These are phyloP conservation scores for Piper betle DNA, from an alignment of 164 flowering plant species.

Conservation along the genomic window DNA sequence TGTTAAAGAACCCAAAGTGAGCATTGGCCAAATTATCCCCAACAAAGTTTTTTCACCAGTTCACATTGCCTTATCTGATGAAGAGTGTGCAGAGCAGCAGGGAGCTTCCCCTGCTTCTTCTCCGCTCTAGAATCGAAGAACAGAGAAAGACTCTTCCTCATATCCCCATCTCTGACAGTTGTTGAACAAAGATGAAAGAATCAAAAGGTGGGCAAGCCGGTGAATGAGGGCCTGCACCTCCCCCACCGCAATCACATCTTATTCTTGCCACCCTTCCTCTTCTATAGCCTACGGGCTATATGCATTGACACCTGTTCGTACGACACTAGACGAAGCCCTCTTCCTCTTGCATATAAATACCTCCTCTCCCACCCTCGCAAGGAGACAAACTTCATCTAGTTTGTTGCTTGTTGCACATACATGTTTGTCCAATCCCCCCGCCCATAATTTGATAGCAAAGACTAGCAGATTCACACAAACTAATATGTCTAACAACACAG, in stretches of 20 bases:
- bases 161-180: neutral
- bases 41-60: too few species aligned
- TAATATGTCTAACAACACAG: slow-evolving; percentile 49
- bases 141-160: neutral
- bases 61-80: neutral
- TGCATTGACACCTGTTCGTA: slow-evolving; percentile 19
- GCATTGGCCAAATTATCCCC: too few species aligned
- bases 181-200: slow-evolving; percentile 5
- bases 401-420: too few species aligned
- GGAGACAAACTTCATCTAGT: neutral
- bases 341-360: slow-evolving; percentile 27
- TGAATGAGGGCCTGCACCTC: neutral
- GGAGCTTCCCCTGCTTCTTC: neutral
- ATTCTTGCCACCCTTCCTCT: slow-evolving; percentile 1
- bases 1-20: too few species aligned
- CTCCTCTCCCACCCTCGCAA: slow-evolving; percentile 2
- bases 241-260: slow-evolving; percentile 1
- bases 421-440: too few species aligned
- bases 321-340: slow-evolving; percentile 8
- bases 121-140: neutral
- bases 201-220: neutral
- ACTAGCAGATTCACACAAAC: too few species aligned
- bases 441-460: too few species aligned
- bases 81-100: neutral
- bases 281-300: too few species aligned